Percentiles rank a stretch among this genome's conserved stretches.
Evolutionary conservation across 345 rosid genomes (phyloP).

Genomic region (Citropsis articulata): DNA sequence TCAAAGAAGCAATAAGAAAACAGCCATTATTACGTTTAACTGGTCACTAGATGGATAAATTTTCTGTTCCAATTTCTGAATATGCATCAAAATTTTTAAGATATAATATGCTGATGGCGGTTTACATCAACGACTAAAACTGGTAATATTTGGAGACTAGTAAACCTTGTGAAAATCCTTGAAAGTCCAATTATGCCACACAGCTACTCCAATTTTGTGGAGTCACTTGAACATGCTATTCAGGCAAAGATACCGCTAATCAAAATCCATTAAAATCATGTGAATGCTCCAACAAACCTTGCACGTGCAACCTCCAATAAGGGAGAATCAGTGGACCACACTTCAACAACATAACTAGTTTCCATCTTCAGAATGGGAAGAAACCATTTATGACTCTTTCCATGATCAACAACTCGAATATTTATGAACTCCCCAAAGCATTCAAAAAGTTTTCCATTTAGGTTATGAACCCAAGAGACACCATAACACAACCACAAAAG

Average conservation of each 20-base stretch:
- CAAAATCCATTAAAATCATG: not conserved
- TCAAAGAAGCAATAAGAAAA: conserved; percentile 13
- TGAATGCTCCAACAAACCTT: not conserved
- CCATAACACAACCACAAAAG: not conserved
- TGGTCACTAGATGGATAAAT: not conserved
- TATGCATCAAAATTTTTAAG: not conserved
- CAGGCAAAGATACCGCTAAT: not conserved
- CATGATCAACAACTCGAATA: not conserved
- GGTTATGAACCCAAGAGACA: not conserved
- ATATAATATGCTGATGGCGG: not conserved
- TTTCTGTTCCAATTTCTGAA: not conserved
- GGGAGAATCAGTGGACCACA: not conserved
- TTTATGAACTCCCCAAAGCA: not conserved
- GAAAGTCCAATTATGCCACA: not conserved
- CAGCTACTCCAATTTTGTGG: not conserved
- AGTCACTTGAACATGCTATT: not conserved
- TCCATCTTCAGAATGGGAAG: not conserved
- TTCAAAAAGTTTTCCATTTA: not conserved
- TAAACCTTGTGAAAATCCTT: not conserved
- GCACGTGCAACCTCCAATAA: not conserved
- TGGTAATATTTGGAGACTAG: not conserved
- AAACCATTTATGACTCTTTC: not conserved
- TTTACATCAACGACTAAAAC: not conserved
- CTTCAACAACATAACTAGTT: not conserved
- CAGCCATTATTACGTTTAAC: not conserved